Conservation (phyloP, 1,284 basidiomycete genomes). For the Schizophyllum commune region DNA sequence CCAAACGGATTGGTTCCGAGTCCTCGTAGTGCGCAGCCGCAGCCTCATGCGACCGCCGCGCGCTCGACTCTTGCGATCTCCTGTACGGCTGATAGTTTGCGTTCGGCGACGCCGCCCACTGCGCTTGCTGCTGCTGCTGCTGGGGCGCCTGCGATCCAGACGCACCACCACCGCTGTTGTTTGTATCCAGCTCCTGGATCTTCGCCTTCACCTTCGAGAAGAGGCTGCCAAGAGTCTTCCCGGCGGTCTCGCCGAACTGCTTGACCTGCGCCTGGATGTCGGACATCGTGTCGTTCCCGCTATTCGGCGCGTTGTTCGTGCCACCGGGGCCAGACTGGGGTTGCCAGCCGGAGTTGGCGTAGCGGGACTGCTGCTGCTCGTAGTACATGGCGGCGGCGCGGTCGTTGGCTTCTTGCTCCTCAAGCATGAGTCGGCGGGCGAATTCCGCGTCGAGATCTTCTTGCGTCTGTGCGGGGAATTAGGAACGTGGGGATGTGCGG, state of each 20-base stretch:
- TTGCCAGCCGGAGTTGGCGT: conserved; percentile 5
- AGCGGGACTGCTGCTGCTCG: conserved; percentile 16
- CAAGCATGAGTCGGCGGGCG: conserved; percentile 58
- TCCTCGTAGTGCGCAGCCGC: neutral
- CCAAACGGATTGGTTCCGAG: neutral
- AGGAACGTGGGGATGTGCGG: neutral
- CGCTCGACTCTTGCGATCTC: neutral
- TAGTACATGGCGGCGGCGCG: conserved; percentile 25
- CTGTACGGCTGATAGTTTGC: neutral
- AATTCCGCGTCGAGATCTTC: conserved; percentile 69
- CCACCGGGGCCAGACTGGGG: conserved; percentile 15
- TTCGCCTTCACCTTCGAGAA: conserved; percentile 72
- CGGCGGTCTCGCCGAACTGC: conserved; percentile 70
- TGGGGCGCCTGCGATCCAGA: conserved; percentile 2
- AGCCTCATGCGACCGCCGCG: neutral
- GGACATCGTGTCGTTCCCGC: conserved; percentile 42
- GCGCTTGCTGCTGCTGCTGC: conserved; percentile 2
- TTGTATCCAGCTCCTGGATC: conserved; percentile 67
- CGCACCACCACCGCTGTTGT: neutral
- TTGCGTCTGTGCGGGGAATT: conserved; percentile 33
- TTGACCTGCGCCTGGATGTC: conserved; percentile 67
- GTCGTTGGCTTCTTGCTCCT: conserved; percentile 44
- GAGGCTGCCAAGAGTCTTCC: conserved; percentile 65
- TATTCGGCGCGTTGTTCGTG: conserved; percentile 10
- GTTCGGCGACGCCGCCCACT: conserved; percentile 8